phyloP scores from a whole-genome alignment of 306 rosid genomes.

The Myrica gale region DNA sequence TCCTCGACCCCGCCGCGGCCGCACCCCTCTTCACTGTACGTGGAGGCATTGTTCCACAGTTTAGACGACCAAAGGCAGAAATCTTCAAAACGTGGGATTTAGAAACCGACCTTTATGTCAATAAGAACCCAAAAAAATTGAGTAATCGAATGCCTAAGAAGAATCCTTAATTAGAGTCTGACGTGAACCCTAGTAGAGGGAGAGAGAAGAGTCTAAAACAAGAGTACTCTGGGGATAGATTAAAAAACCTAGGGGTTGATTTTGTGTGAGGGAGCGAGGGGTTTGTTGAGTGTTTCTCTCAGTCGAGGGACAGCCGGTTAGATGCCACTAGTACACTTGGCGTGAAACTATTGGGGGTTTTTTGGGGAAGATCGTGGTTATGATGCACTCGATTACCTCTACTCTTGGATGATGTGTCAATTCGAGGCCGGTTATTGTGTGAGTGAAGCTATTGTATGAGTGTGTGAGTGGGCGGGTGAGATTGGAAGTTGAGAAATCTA shows the following conservation, averaged over 20 bases:
- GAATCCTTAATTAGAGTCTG: neutral
- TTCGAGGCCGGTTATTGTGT: too few relatives aligned
- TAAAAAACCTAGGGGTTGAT: neutral
- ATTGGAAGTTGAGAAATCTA: too few relatives aligned
- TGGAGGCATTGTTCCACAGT: constrained; percentile 66
- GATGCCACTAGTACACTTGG: neutral
- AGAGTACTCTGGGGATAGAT: neutral
- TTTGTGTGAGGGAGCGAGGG: too few relatives aligned
- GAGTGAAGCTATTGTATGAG: too few relatives aligned
- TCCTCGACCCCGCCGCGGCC: constrained; percentile 51
- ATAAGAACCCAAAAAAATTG: constrained; percentile 1
- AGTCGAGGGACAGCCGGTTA: neutral
- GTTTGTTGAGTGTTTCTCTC: neutral
- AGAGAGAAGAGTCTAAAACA: neutral
- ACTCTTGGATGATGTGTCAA: neutral
- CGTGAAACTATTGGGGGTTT: neutral
- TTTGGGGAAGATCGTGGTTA: neutral
- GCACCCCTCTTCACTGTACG: constrained; percentile 79
- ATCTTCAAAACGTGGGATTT: neutral
- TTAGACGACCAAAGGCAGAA: constrained; percentile 1
- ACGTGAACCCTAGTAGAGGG: neutral
- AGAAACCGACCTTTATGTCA: neutral
- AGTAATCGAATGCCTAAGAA: constrained; percentile 1
- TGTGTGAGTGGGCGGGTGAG: too few relatives aligned
- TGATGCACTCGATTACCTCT: neutral